Evolutionary conservation across 805 yeast genomes (phyloP).

Genomic region (Ogataea dorogensis): DNA sequence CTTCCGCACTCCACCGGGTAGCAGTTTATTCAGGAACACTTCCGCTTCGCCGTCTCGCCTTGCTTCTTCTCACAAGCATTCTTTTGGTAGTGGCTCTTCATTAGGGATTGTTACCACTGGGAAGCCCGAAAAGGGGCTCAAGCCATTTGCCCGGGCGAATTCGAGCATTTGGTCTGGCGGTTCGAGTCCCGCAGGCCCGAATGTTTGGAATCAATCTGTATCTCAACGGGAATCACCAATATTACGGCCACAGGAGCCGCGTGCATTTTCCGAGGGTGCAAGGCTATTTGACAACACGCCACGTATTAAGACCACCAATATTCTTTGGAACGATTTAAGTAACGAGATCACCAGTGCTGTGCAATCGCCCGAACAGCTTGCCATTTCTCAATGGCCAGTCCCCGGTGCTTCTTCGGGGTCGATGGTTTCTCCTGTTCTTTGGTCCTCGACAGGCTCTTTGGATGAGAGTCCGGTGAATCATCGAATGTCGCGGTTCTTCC

Average conservation of each 20-base stretch:
- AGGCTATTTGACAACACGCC: conserved; percentile 2
- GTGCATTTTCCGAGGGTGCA: conserved; percentile 10
- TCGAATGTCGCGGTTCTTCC: conserved; percentile 36
- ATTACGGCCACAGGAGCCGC: conserved; percentile 6
- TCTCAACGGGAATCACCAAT: conserved; percentile 8
- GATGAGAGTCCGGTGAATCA: conserved; percentile 27
- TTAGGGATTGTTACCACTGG: conserved; percentile 1
- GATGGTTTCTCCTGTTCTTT: conserved; percentile 25
- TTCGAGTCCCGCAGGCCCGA: conserved; percentile 9
- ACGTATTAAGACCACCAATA: background rate
- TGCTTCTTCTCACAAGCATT: conserved; percentile 4
- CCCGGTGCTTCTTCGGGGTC: conserved; percentile 15
- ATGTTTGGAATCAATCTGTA: conserved; percentile 9
- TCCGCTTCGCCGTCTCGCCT: conserved; percentile 10
- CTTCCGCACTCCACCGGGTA: conserved; percentile 31
- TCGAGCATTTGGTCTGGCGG: conserved; percentile 6
- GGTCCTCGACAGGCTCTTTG: conserved; percentile 23
- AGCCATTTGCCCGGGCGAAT: conserved; percentile 10
- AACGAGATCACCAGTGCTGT: conserved; percentile 11
- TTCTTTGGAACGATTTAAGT: conserved; percentile 23
- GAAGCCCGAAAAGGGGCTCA: conserved; percentile 12
- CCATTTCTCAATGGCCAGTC: conserved; percentile 2
- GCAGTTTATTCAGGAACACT: conserved; percentile 24
- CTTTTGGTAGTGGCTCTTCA: conserved; percentile 7
- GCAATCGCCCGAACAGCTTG: conserved; percentile 6